These are phyloP conservation scores for Polytrichum commune DNA, from an alignment of 225 moss, liverwort and hornwort species.

Conservation along the genomic window DNA sequence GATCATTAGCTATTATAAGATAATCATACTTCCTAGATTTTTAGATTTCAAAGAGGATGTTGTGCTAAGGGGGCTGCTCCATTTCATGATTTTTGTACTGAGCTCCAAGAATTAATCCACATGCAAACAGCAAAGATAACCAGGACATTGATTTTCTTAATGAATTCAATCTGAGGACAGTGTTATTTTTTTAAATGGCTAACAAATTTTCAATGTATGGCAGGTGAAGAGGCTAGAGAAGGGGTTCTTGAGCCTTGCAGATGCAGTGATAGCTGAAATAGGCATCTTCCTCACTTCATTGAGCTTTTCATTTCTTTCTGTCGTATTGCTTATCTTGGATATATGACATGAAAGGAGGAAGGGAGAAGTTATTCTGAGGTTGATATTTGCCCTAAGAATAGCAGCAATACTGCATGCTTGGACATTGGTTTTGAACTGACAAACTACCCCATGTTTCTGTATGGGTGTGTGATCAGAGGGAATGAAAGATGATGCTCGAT, in stretches of 20 bases:
- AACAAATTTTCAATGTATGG: neutral
- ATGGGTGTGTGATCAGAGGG: conserved; percentile 54
- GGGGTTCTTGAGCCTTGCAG: conserved; percentile 58
- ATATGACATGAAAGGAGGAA: too few relatives aligned
- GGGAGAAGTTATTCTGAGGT: too few relatives aligned
- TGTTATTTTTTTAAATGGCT: neutral
- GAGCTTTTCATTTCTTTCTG: too few relatives aligned
- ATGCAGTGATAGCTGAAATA: conserved; percentile 61
- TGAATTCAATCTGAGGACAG: neutral
- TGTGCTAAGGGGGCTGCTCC: neutral
- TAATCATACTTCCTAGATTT: too few relatives aligned
- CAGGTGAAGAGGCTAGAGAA: conserved; percentile 64
- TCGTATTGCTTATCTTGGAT: too few relatives aligned
- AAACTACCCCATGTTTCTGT: conserved; percentile 10
- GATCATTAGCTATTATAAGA: too few relatives aligned
- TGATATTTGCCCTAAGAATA: too few relatives aligned
- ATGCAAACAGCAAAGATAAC: neutral
- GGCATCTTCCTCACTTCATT: conserved; percentile 14
- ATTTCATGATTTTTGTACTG: neutral
- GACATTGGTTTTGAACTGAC: too few relatives aligned
- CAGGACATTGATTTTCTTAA: neutral
- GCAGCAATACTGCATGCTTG: too few relatives aligned
- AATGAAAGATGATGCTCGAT: conserved; percentile 52
- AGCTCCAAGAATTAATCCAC: neutral
- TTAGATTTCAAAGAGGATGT: neutral